Base-by-base conservation (phyloP, 2,329 filamentous ascomycete genomes). In the Cryphonectria nitschkei region DNA sequence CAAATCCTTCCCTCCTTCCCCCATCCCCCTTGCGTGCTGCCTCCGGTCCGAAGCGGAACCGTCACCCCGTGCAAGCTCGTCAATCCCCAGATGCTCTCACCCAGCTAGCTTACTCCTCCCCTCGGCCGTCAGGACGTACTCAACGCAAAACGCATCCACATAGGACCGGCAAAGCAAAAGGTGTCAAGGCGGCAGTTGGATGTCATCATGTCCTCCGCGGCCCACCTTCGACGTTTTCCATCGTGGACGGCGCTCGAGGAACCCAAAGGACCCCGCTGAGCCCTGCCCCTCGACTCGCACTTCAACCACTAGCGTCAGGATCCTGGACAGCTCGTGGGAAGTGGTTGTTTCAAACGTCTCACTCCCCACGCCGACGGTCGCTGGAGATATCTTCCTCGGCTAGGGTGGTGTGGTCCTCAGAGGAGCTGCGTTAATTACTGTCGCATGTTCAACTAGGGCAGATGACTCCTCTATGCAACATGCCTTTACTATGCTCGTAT, bases 221-320 rank as follows among this genome's bases (percentile, higher is more conserved):
- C 63, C 63, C 63, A 32, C 39, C 26, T 43, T n/a, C 63, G 43
- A 65, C 63, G 63, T 65, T 65, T 65, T 65, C 6, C 34, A 8
- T n/a, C 43, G 32, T 65, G 37, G 32, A 22, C 29, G 46, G 46
- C 19, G 8, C 29, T 34, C 8, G 8, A 8, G 4, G 11, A 65
- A 37, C 19, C 39, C 14, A 11, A 37, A 41, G n/a, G 32, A 39
- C 11, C n/a, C 39, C 46, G 26, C 41, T 32, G 41, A 9, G 29
- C 63, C 63, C 29, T 65, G 29, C 8, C 43, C 43, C 7, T 34
- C 41, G 43, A 43, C 52, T 65, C 34, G 34, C 58, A 39, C 34
- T 61, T 6, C 22, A 34, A 39, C 34, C 29, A 34, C 29, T 61
- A 61, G 54, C 54, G 54, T 61, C 19, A 61, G 34, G 34, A 22